Evolutionary conservation across 805 yeast species (phyloP), one percentile per base, ranked within the genome.

Genomic region (Hanseniaspora guilliermondii): DNA sequence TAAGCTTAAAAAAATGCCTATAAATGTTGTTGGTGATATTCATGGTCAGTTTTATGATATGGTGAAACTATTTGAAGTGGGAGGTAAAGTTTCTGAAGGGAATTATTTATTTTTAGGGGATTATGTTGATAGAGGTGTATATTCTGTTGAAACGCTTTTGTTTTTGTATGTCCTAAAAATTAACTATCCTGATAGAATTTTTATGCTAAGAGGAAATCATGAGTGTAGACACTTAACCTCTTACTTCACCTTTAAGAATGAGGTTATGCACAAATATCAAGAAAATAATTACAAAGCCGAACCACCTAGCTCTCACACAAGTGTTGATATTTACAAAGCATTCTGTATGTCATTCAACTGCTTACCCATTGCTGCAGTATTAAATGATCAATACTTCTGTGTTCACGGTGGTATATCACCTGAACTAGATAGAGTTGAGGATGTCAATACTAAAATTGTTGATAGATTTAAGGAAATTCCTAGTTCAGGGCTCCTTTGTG

Each of bases 331-430:
- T 16, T 91, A 87, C 68, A 82, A 83, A 55, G 83, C 81, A 17
- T 81, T 87, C 57, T 76, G 89, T 62, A 71, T 72, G 30, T 83
- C 95, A 12, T 91, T 91, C 70, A 86, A 86, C 64, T 80, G 93
- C 0, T 71, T 91, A 56, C 97, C 97, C 6, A 74, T 91, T 60
- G 95, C 94, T 1, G 97, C 97, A 0, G 73, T 91, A 25, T 85
- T 91, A 91, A 89, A 88, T 70, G 81, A 81, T 58, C 97, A 91
- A 68, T 91, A 89, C 61, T 84, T 91, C 65, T 91, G 97, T 68
- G 95, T 88, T 52, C 98, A 91, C 65, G 98, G 97, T 52, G 97
- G 97, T 14, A 73, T 91, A 12, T 86, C 96, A 9, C 96, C 96
- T 4, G 93, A 87, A 53, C 71, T 91, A 59, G 76, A 74, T 53